phyloP scores from a whole-genome alignment of 106 monocot species.

The Allium sativum region DNA sequence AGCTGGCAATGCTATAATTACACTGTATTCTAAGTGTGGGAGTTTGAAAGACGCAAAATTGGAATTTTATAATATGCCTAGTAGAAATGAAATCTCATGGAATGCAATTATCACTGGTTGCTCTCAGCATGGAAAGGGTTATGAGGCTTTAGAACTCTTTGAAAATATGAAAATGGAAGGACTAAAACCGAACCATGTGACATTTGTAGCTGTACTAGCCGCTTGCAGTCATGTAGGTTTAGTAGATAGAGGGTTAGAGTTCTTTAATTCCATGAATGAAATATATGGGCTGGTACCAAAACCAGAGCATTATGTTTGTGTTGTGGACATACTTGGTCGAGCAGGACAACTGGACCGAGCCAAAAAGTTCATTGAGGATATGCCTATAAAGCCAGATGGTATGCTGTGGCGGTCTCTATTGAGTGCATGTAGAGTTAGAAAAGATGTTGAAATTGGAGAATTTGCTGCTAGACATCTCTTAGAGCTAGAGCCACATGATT shows the following conservation, averaged over 20 bases:
- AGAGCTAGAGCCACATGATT: conserved; percentile 69
- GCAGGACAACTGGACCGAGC: conserved; percentile 62
- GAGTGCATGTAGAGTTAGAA: conserved; percentile 67
- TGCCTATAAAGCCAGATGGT: conserved; percentile 54
- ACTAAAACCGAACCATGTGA: conserved; percentile 53
- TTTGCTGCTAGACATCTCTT: conserved; percentile 53
- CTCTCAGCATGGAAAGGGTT: conserved; percentile 67
- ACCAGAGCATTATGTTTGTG: conserved; percentile 67
- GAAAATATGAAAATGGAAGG: conserved; percentile 52
- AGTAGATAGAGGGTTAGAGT: conserved; percentile 48
- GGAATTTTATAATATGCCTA: conserved; percentile 38
- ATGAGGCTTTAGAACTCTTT: conserved; percentile 53
- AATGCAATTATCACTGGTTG: conserved; percentile 80
- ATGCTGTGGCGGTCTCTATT: conserved; percentile 83
- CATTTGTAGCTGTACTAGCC: conserved; percentile 66
- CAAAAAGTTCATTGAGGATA: conserved; percentile 46
- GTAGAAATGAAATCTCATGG: conserved; percentile 66
- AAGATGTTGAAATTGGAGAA: conserved; percentile 68
- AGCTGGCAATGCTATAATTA: conserved; percentile 52
- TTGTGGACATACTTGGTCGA: conserved; percentile 80
- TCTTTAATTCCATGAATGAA: conserved; percentile 56
- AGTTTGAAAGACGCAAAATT: conserved; percentile 51
- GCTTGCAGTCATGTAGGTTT: conserved; percentile 89
- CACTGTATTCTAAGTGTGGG: conserved; percentile 82
- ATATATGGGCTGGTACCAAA: conserved; percentile 37